These are phyloP conservation scores for Xylariaceae sp. DNA, from an alignment of 2,329 filamentous ascomycete species.

Conservation along the genomic window DNA sequence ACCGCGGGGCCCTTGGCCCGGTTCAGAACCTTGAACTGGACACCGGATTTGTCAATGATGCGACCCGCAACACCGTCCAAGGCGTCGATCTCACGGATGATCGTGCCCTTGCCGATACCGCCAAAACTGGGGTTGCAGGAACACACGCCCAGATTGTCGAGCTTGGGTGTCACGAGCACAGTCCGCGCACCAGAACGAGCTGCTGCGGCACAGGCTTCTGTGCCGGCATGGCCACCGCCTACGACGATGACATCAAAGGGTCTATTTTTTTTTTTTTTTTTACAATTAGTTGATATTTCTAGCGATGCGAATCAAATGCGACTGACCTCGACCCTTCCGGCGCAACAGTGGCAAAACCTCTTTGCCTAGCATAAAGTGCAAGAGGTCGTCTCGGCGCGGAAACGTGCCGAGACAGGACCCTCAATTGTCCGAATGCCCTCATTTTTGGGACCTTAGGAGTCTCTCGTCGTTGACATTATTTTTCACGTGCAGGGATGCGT, in stretches of 20 bases:
- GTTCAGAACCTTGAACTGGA: conserved; percentile 92
- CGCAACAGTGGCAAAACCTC: conserved; percentile 31
- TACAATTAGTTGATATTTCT: background rate
- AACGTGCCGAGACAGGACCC: conserved; percentile 27
- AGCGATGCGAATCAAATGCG: background rate
- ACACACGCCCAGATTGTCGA: conserved; percentile 26
- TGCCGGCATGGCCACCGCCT: conserved; percentile 90
- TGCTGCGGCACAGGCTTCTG: conserved; percentile 87
- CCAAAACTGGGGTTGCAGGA: conserved; percentile 58
- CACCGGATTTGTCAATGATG: conserved; percentile 86
- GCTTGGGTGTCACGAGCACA: conserved; percentile 76
- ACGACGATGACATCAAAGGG: conserved; percentile 91
- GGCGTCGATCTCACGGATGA: conserved; percentile 91
- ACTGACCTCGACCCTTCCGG: conserved; percentile 31
- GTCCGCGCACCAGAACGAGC: conserved; percentile 85
- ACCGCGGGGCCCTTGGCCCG: conserved; percentile 87
- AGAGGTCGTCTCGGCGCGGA: conserved; percentile 17
- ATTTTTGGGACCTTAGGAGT: conserved; percentile 16
- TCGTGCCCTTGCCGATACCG: conserved; percentile 97
- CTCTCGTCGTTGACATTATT: background rate
- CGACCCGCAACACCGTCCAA: conserved; percentile 84
- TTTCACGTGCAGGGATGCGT: background rate
- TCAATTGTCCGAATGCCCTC: conserved; percentile 31
- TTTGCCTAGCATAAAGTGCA: conserved; percentile 15
- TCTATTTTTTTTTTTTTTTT: conserved; percentile 27